phyloP scores from a whole-genome alignment of 495 filamentous ascomycete species.

The Neurospora tetraspora region DNA sequence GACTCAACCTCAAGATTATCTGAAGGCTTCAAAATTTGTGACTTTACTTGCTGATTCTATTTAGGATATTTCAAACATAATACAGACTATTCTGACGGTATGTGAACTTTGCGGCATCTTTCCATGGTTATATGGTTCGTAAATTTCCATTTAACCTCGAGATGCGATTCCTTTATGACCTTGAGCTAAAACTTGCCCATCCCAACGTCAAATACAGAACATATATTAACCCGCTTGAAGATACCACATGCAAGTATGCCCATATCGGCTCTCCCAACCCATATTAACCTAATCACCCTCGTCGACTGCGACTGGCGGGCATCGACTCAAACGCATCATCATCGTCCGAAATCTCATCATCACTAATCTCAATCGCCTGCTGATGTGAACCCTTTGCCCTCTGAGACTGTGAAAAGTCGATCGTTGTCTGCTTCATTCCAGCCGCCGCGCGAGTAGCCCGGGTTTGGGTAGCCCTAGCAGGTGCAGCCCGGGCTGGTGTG shows the following conservation, averaged over 20 bases:
- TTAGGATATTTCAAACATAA: background rate
- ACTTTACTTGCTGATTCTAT: background rate
- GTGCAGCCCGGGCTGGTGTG: conserved; percentile 12
- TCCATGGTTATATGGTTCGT: background rate
- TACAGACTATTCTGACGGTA: background rate
- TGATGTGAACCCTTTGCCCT: conserved; percentile 35
- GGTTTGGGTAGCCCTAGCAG: conserved; percentile 26
- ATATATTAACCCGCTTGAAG: background rate
- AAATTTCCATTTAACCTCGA: background rate
- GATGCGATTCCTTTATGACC: background rate
- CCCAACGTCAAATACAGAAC: background rate
- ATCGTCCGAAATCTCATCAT: conserved; percentile 66
- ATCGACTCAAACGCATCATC: conserved; percentile 71
- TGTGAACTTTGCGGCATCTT: background rate
- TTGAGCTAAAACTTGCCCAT: background rate
- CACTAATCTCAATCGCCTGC: conserved; percentile 50
- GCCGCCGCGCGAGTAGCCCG: conserved; percentile 24
- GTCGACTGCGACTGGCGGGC: conserved; percentile 23
- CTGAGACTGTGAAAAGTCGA: conserved; percentile 60
- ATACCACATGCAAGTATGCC: background rate
- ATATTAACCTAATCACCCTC: conserved; percentile 1
- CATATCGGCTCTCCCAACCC: background rate
- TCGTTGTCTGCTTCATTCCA: conserved; percentile 51
- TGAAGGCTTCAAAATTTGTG: background rate
- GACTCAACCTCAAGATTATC: background rate